Evolutionary conservation across 495 filamentous ascomycete genomes (phyloP), one percentile per base, ranked within the genome.

Genomic region (Lasiosphaeria ovina): DNA sequence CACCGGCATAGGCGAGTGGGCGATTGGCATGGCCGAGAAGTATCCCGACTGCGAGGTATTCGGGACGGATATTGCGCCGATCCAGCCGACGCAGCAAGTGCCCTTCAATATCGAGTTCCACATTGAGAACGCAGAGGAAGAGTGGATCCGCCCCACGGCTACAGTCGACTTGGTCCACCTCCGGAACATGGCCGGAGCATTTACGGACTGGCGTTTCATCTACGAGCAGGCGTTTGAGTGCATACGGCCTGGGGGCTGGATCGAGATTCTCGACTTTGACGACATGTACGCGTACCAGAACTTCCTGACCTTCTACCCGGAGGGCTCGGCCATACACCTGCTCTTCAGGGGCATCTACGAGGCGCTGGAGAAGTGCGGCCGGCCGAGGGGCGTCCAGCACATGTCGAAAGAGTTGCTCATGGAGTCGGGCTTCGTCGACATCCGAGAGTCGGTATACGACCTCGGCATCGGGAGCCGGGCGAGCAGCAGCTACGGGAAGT

Each of bases 1-100:
- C 35, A 89, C 87, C 0, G 88, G 85, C 6, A 81, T 83, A 6
- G 87, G 87, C 16, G 87, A 90, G 61, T 91, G 87, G 88, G 87
- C 86, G n/a, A 87, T 88, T 55, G 85, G 83, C 42, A 86, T 89
- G 77, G 87, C 81, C 24, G 82, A 88, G 66, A 70, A 74, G 53
- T 86, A 82, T 62, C 87, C 87, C 12, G 69, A 82, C 7, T 81
- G 82, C 61, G 81, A 85, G 62, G 82, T 91, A 6, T 85, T 85
- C 40, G 88, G 87, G 17, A 87, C 85, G 35, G 88, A 90, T 59
- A 87, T 89, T 36, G 80, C 81, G n/a, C 76, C 79, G 58, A 82
- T 84, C 54, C 86, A 73, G 67, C 79, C 71, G 55, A 81, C 69
- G 33, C 77, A 70, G 48, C 81, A 72, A 57, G 81, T 74, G 1